Percentiles rank a stretch among this genome's conserved stretches.
Evolutionary conservation across 495 filamentous ascomycete genomes (phyloP).

Genomic region (Hypoxylon trugodes): DNA sequence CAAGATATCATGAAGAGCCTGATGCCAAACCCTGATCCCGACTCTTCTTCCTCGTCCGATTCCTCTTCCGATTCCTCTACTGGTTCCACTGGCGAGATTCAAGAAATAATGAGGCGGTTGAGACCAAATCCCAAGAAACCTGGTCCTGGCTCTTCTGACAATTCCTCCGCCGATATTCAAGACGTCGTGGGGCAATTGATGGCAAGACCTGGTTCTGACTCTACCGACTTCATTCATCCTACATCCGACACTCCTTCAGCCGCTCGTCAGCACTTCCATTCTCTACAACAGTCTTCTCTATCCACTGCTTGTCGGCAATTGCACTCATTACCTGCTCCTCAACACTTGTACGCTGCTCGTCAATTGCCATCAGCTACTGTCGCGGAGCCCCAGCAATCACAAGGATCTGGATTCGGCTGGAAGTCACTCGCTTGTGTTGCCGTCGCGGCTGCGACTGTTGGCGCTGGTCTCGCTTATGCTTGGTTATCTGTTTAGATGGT

Average conservation of each 20-base stretch:
- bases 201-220: too few species aligned
- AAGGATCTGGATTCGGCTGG: slow-evolving; percentile 24
- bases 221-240: neutral
- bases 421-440: slow-evolving; percentile 36
- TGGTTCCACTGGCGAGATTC: neutral
- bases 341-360: slow-evolving; percentile 15
- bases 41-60: neutral
- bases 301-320: neutral
- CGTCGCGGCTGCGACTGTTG: slow-evolving; percentile 24
- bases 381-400: slow-evolving; percentile 1
- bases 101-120: too few species aligned
- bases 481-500: slow-evolving; percentile 24
- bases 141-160: too few species aligned
- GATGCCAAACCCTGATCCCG: neutral
- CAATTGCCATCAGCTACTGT: slow-evolving; percentile 21
- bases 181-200: too few species aligned
- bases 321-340: neutral
- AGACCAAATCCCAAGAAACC: too few species aligned
- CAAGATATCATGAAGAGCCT: neutral
- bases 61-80: neutral
- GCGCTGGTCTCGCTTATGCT: slow-evolving; percentile 32
- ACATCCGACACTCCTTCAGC: neutral
- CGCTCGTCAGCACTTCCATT: slow-evolving; percentile 3
- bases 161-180: too few species aligned
- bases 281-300: neutral